Evolutionary conservation across 108 stramenopile genomes (phyloP), one percentile per base, ranked within the genome.

Genomic region (Fistulifera pelliculosa): DNA sequence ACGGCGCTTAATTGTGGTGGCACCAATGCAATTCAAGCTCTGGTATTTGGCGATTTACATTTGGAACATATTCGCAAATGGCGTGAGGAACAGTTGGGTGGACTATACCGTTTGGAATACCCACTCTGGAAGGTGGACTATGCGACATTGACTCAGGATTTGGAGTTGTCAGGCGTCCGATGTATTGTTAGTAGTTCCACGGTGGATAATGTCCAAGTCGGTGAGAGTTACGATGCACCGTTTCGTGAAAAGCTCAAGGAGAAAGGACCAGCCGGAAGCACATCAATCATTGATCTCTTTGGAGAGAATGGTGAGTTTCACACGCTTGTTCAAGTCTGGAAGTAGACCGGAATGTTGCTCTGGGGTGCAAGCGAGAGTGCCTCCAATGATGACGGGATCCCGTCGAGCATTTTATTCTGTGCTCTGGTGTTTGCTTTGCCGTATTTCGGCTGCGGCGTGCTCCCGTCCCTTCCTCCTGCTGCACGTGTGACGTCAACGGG

Each of bases 31-130:
- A 59, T 79, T 27, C 24, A 56, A 23, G 22, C 78, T 18, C 56
- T 93, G 25, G 85, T 73, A 8, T 94, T 94, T 73, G 95, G 95
- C 14, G 95, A 96, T 71, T 74, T 96, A 38, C 93, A 96, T 69
- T 69, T 96, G n/a, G 80, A 86, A 21, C 87, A 93, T 31, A 80
- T 96, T 19, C 75, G 83, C 7, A 60, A 61, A 13, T 96, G 95
- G 95, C 71, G 95, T 39, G 79, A 85, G 11, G 61, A 66, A 11
- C 55, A 64, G 27, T 42, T 93, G 1, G 35, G 54, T 18, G 24
- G 78, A 8, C 42, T 77, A 12, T 77, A 65, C 59, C 14, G 62
- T 21, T 47, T 82, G 35, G 71, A 87, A 50, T 87, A 76, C 60
- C 91, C 91, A 8, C 49, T 93, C 14, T 89, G 79, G 76, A 71